These are phyloP conservation scores for Lactarius trivialis DNA, from an alignment of 768 basidiomycete species.

Conservation along the genomic window DNA sequence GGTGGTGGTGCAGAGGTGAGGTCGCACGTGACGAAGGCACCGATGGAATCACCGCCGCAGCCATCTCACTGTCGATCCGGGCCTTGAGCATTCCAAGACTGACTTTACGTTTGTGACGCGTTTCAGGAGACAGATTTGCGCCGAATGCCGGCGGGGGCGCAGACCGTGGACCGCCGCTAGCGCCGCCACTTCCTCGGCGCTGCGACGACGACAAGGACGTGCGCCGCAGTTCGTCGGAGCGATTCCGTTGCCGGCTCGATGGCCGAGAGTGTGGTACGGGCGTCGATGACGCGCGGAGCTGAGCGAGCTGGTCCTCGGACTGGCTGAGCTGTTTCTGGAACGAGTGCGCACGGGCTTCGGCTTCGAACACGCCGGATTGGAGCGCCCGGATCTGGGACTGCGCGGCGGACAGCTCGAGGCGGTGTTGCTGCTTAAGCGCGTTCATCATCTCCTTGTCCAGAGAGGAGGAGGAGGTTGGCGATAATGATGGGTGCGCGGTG, in stretches of 20 bases:
- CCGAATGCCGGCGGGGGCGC: conserved; percentile 32
- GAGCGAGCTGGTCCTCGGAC: conserved; percentile 61
- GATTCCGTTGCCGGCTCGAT: conserved; percentile 37
- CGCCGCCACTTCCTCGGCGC: conserved; percentile 24
- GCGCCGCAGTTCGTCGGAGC: conserved; percentile 36
- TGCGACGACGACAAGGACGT: conserved; percentile 31
- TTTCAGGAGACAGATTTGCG: conserved; percentile 63
- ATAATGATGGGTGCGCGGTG: conserved; percentile 31
- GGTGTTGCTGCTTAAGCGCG: conserved; percentile 66
- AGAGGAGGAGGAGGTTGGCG: conserved; percentile 32
- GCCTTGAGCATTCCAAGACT: conserved; percentile 88
- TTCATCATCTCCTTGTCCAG: conserved; percentile 71
- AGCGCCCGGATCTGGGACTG: conserved; percentile 74
- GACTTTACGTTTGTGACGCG: conserved; percentile 74
- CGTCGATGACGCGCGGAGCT: conserved; percentile 39
- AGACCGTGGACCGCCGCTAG: conserved; percentile 25
- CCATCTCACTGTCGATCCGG: conserved; percentile 77
- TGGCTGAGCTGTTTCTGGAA: conserved; percentile 60
- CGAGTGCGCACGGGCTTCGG: conserved; percentile 59
- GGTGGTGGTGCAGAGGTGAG: conserved; percentile 35
- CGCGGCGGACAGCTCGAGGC: conserved; percentile 72
- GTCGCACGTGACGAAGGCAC: conserved; percentile 45
- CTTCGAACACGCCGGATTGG: conserved; percentile 66
- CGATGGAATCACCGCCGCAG: conserved; percentile 34
- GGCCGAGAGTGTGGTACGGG: conserved; percentile 38